Percentiles rank a stretch among this genome's conserved stretches.
Conservation (phyloP, 257 asterid genomes). For the Lavandula angustifolia region DNA sequence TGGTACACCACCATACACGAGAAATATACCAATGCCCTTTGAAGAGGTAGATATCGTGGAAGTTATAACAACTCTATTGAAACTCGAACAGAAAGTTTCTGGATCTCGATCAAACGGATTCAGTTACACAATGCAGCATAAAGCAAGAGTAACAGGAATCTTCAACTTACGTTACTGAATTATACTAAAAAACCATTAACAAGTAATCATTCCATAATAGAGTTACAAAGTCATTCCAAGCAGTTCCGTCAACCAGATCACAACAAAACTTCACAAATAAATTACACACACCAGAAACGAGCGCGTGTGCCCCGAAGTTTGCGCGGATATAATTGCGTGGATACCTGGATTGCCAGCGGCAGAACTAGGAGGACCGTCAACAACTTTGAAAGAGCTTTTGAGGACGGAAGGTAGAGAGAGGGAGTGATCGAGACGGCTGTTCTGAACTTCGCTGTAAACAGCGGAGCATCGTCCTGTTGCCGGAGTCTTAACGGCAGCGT, state of each 20-base stretch:
- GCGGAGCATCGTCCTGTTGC: constrained; percentile 54
- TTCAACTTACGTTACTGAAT: no score
- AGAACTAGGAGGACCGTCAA: constrained; percentile 85
- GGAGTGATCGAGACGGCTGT: constrained; percentile 79
- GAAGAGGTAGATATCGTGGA: no score
- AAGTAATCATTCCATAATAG: neutral
- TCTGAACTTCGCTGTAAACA: constrained; percentile 89
- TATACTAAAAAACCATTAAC: no score
- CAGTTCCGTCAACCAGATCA: constrained; percentile 34
- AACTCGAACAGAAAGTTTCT: no score
- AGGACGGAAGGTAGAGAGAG: constrained; percentile 91
- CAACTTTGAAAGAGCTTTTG: constrained; percentile 60
- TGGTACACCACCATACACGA: no score
- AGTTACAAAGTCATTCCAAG: neutral
- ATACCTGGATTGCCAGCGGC: constrained; percentile 99
- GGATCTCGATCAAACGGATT: no score
- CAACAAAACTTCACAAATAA: neutral
- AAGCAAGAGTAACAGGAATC: no score
- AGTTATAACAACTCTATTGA: no score
- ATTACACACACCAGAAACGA: neutral
- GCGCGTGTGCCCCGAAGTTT: neutral
- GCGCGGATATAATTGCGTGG: neutral
- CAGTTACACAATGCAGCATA: no score
- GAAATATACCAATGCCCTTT: no score
- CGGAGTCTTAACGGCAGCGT: constrained; percentile 36